Conservation (phyloP, 2,329 filamentous ascomycete species). For the Diplocarpon mali region DNA sequence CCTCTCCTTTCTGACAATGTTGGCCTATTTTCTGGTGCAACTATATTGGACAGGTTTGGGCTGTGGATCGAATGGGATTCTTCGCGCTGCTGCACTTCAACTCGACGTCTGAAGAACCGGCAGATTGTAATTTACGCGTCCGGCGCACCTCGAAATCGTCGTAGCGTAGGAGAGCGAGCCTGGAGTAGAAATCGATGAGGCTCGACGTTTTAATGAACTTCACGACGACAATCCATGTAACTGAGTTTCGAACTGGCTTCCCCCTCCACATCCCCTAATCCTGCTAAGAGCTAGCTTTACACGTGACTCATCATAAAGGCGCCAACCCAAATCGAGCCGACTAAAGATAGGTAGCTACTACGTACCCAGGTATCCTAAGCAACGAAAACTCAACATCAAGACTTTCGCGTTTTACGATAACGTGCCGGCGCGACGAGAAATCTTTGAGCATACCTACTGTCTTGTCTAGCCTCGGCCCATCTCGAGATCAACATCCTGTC, state of each 20-base stretch:
- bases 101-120: not conserved
- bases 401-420: too few species aligned
- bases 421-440: too few species aligned
- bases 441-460: too few species aligned
- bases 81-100: conserved; percentile 4
- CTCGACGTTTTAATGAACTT: conserved; percentile 8
- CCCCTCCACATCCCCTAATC: too few species aligned
- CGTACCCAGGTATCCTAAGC: too few species aligned
- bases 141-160: conserved; percentile 11
- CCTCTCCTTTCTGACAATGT: not conserved
- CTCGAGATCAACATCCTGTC: not conserved
- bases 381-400: too few species aligned
- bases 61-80: conserved; percentile 10
- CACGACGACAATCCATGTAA: not conserved
- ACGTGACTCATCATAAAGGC: too few species aligned
- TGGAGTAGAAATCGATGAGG: conserved; percentile 2
- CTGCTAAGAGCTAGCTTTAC: too few species aligned
- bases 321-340: too few species aligned
- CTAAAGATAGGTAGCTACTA: too few species aligned
- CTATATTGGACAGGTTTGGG: not conserved
- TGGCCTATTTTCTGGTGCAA: not conserved
- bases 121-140: conserved; percentile 6
- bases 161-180: not conserved
- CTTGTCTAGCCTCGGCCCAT: too few species aligned
- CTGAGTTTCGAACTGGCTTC: not conserved